Evolutionary conservation across 306 rosid species (phyloP), one percentile per base, ranked within the genome.

Genomic region (Cicer cuneatum): DNA sequence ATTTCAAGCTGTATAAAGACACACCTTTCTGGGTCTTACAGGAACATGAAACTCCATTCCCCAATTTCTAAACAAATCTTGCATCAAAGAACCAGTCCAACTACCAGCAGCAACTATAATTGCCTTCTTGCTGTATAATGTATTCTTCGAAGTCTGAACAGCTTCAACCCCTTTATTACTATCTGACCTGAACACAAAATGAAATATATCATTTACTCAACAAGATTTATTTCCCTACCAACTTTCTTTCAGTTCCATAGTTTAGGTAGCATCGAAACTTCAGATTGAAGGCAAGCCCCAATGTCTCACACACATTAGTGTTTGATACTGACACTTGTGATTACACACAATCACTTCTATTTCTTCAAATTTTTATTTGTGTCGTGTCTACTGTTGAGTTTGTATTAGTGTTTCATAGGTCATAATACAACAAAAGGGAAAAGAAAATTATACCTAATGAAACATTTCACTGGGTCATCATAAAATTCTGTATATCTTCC

Each of bases 61-160:
- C 83, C 84, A 87, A 57, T 79, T 86, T 78, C 77, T 80, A 52
- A 86, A 63, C 78, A 89, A 81, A 77, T 91, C 97, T 69, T 78
- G 80, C 80, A 90, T 88, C 88, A 93, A 88, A 77, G 86, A 84
- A 10, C 98, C 97, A 78, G 97, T 91, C 98, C 98, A 93, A 87
- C 96, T 83, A 85, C 98, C 97, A 85, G 98, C 89, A 33, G 97
- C 92, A 29, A 93, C 84, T 69, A 93, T 82, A 60, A 91, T 51
- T 43, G 90, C 98, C 85, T 93, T 89, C 82, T 82, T 86, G 81
- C 91, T 35, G 78, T 84, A 76, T 81, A 93, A 74, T 10, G 75
- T 88, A 69, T 63, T 88, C 65, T 83, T 86, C 64, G 74, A 86
- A 79, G 97, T 91, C 83, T 84, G 82, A 69, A 93, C 85, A 66